Percentiles rank a stretch among this genome's conserved stretches.
Evolutionary conservation across 2,329 filamentous ascomycete species (phyloP).

Genomic region (Amesomyces nigricolor): DNA sequence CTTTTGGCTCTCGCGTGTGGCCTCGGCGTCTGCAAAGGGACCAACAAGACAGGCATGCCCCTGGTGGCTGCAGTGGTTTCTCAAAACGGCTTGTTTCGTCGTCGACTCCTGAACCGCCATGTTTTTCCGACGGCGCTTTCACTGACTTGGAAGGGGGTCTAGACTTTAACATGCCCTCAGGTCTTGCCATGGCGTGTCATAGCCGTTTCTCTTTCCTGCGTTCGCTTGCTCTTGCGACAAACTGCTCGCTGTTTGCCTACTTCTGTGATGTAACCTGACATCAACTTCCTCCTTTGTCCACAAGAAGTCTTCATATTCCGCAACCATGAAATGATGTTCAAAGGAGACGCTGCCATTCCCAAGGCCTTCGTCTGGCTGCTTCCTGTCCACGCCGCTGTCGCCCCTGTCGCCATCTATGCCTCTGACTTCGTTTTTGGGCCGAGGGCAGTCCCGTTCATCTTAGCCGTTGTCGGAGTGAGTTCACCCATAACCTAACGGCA

Average conservation of each 20-base stretch:
- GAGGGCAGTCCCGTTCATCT: conserved; percentile 19
- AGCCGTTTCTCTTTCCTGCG: background rate
- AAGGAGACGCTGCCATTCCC: conserved; percentile 1
- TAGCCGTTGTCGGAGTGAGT: conserved; percentile 23
- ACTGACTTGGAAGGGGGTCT: background rate
- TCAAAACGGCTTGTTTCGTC: conserved; percentile 2
- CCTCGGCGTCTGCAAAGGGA: background rate
- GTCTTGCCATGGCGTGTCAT: background rate
- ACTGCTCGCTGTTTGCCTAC: background rate
- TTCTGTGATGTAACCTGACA: background rate
- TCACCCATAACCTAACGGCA: background rate
- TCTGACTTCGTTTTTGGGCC: conserved; percentile 21
- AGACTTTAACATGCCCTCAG: background rate
- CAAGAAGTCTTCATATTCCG: no score
- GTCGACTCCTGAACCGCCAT: background rate
- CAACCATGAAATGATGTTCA: conserved; percentile 6
- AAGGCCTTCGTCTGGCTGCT: conserved; percentile 22
- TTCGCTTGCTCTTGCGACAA: background rate
- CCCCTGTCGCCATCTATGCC: conserved; percentile 23
- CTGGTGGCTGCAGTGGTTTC: conserved; percentile 8
- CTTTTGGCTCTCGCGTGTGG: conserved; percentile 1
- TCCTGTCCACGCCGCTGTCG: conserved; percentile 19
- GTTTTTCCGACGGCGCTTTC: background rate
- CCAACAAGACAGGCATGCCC: conserved; percentile 13
- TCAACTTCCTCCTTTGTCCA: background rate